Percentiles rank a stretch among this genome's conserved stretches.
phyloP scores from a whole-genome alignment of 2,329 filamentous ascomycete species.

The Ilyonectria destructans region DNA sequence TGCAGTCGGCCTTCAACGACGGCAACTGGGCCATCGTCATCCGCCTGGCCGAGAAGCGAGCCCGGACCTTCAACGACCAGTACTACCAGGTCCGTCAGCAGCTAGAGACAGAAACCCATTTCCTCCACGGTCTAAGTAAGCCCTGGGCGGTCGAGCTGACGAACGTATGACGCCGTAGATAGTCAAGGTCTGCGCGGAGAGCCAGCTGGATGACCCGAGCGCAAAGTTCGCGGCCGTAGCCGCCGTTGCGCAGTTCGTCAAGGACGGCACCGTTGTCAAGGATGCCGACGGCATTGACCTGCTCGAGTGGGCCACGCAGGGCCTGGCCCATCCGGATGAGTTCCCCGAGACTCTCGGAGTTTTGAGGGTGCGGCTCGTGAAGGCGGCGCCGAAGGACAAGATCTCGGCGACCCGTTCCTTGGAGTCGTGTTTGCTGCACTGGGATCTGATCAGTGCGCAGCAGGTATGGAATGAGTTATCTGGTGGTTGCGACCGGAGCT shows the following conservation, averaged over 20 bases:
- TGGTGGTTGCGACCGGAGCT: not conserved
- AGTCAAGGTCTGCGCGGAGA: conserved; percentile 67
- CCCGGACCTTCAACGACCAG: conserved; percentile 65
- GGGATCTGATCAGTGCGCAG: conserved; percentile 72
- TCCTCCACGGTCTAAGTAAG: not conserved
- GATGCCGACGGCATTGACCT: conserved; percentile 69
- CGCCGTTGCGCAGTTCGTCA: conserved; percentile 63
- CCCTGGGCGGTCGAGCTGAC: conserved; percentile 21
- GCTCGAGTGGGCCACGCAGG: conserved; percentile 68
- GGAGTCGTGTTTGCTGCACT: conserved; percentile 68
- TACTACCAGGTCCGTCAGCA: conserved; percentile 68
- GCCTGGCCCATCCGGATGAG: conserved; percentile 57
- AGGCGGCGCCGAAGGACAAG: conserved; percentile 67
- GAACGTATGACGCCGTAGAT: conserved; percentile 52
- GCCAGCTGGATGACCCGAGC: conserved; percentile 65
- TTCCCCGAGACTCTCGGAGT: conserved; percentile 66
- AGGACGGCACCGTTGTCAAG: conserved; percentile 62
- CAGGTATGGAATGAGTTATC: conserved; percentile 58
- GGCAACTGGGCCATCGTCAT: conserved; percentile 68
- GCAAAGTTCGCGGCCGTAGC: conserved; percentile 63
- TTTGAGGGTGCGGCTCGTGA: conserved; percentile 67
- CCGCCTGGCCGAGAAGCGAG: conserved; percentile 68
- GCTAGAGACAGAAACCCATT: not conserved
- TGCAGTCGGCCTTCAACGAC: conserved; percentile 70
- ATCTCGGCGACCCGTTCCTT: conserved; percentile 61